A percentile compares a stretch with the other conserved stretches of the same genome.
phyloP scores from a whole-genome alignment of 1,139 yeast species.

The Scheffersomyces parashehatae region DNA sequence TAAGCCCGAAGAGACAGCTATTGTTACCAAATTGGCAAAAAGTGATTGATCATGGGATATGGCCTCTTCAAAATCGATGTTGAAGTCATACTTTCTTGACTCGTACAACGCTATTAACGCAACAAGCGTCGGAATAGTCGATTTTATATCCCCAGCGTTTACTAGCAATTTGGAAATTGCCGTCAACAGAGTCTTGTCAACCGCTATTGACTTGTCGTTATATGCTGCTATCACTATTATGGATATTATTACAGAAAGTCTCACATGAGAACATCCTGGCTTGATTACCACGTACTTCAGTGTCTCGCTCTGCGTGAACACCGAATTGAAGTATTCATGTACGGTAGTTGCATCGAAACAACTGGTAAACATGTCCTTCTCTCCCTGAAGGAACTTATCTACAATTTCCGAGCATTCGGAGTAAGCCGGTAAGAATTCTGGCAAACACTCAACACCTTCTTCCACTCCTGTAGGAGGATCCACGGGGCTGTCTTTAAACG shows the following conservation, averaged over 20 bases:
- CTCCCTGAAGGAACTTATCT: background rate
- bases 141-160: background rate
- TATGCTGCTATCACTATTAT: background rate
- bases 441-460: background rate
- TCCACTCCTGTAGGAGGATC: background rate
- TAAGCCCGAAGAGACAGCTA: conserved; percentile 2
- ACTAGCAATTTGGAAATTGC: background rate
- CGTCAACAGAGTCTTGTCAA: background rate
- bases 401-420: background rate
- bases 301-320: background rate
- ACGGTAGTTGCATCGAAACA: background rate
- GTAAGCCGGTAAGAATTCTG: background rate
- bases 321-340: background rate
- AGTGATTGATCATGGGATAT: conserved; percentile 1
- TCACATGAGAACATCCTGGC: background rate
- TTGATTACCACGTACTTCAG: background rate
- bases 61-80: background rate
- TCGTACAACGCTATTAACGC: conserved; percentile 2
- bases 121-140: background rate
- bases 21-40: background rate
- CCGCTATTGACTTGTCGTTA: background rate
- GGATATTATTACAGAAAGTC: background rate
- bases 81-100: conserved; percentile 1
- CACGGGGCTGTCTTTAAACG: background rate
- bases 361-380: background rate